Evolutionary conservation across 23 red algal genomes (phyloP), one percentile per base, ranked within the genome.

Genomic region (Cyanidium caldarium): DNA sequence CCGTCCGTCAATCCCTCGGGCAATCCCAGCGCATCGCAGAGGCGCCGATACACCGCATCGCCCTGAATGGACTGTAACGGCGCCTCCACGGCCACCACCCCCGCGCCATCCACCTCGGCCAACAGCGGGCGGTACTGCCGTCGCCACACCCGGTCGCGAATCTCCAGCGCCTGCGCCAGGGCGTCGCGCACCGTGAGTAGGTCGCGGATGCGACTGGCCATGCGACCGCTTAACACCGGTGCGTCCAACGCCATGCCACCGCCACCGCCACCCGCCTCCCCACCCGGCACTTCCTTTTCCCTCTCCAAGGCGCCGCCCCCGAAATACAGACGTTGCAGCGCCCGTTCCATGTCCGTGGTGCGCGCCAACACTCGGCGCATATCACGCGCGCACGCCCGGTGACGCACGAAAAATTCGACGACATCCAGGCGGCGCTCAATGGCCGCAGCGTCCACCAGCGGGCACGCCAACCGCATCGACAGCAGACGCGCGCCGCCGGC

Each of bases 341-440:
- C 37, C 5, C 70, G 43, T 58, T 75, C 70, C 30, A 45, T 61
- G 36, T 75, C 70, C 0, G 44, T 34, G 35, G 37, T 38, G 12
- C 43, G 34, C 5, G 19, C 1, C 10, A 75, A 39, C 15, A 14
- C 30, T 30, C 39, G 1, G 33, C 70, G 46, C 7, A 46, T 7
- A 3, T 37, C 58, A 17, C 58, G 34, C 16, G 41, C 2, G 13
- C 38, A 25, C 0, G 46, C 38, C 19, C 33, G 37, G 2, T 75
- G 70, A 15, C 25, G 17, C 33, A 56, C 46, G 46, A 75, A 58
- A n/a, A 3, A 75, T 28, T 75, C 70, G 28, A 75, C 70, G 15
- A 39, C 70, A 46, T 75, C 40, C 14, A 75, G 39, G 30, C 70
- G 34, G 46, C 58, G 33, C 36, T 75, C 70, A 13, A 75, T 75